Conservation (phyloP, 2,329 filamentous ascomycete genomes). For the Epichloe festucae region DNA sequence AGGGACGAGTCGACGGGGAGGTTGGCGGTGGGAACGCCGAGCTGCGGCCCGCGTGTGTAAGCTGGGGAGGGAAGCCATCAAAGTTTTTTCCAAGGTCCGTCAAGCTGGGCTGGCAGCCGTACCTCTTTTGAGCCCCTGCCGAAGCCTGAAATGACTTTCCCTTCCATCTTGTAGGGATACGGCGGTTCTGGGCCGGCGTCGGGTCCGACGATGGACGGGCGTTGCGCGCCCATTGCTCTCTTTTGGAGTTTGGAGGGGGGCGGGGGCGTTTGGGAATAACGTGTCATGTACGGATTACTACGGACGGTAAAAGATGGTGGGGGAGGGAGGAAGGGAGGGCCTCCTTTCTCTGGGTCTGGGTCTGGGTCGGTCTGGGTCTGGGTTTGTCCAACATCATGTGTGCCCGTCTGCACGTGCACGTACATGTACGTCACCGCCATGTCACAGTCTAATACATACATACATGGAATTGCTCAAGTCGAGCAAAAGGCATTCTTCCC, state of each 20-base stretch:
- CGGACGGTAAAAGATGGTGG: too few relatives aligned
- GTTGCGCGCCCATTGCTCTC: slow-evolving; percentile 14
- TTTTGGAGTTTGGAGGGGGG: not conserved
- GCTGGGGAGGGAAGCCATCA: not conserved
- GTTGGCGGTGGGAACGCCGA: slow-evolving; percentile 95
- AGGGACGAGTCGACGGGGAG: slow-evolving; percentile 57
- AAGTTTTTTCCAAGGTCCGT: not conserved
- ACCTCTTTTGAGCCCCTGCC: slow-evolving; percentile 84
- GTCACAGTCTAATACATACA: too few relatives aligned
- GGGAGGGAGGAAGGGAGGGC: too few relatives aligned
- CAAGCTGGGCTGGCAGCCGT: not conserved
- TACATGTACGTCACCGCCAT: too few relatives aligned
- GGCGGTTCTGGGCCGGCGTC: slow-evolving; percentile 62
- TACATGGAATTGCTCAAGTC: too few relatives aligned
- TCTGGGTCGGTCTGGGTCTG: too few relatives aligned
- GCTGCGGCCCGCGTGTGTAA: slow-evolving; percentile 31
- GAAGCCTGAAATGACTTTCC: slow-evolving; percentile 83
- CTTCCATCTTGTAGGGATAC: slow-evolving; percentile 73
- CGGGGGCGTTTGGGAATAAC: too few relatives aligned
- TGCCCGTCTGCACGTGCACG: too few relatives aligned
- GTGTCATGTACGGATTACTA: too few relatives aligned
- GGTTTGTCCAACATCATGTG: too few relatives aligned
- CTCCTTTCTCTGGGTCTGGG: too few relatives aligned
- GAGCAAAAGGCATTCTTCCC: too few relatives aligned
- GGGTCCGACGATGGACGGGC: slow-evolving; percentile 60